phyloP scores from a whole-genome alignment of 2,329 filamentous ascomycete species.

The Coniochaeta sp. region DNA sequence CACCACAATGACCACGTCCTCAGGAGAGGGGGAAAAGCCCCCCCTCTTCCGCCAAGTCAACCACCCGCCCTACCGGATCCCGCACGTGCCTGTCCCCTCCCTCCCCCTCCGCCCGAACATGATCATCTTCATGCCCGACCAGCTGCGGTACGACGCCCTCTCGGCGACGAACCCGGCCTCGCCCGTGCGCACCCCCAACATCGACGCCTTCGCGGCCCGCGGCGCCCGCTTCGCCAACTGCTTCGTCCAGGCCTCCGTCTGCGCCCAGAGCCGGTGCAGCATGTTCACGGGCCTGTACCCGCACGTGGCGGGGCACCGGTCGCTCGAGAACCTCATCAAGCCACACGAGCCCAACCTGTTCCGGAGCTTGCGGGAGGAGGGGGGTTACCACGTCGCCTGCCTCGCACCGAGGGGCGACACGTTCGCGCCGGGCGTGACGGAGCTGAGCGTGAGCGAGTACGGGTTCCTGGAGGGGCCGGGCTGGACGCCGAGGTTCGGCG shows the following conservation, averaged over 20 bases:
- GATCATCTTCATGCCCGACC: constrained; percentile 40
- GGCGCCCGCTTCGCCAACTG: constrained; percentile 36
- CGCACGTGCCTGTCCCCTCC: neutral
- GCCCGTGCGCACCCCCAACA: constrained; percentile 29
- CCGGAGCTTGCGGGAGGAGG: constrained; percentile 29
- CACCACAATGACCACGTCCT: neutral
- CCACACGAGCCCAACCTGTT: constrained; percentile 41
- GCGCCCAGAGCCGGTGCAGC: constrained; percentile 36
- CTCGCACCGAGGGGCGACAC: constrained; percentile 33
- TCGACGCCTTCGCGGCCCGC: constrained; percentile 29
- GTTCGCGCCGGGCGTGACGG: constrained; percentile 33
- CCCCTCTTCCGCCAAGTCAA: neutral
- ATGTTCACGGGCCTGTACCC: constrained; percentile 40
- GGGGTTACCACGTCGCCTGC: constrained; percentile 38
- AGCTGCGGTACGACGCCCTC: constrained; percentile 36
- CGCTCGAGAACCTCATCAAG: constrained; percentile 38
- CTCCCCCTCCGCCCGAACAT: constrained; percentile 22
- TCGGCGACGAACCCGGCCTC: constrained; percentile 22
- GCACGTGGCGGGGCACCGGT: constrained; percentile 36
- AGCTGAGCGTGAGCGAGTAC: constrained; percentile 36
- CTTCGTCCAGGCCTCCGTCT: constrained; percentile 37
- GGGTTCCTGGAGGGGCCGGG: constrained; percentile 32
- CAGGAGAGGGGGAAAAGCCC: neutral
- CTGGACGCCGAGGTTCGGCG: constrained; percentile 22
- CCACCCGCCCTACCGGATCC: neutral